Conservation (phyloP, 2,329 filamentous ascomycete species). For the Pyrenophora tritici-repentis region DNA sequence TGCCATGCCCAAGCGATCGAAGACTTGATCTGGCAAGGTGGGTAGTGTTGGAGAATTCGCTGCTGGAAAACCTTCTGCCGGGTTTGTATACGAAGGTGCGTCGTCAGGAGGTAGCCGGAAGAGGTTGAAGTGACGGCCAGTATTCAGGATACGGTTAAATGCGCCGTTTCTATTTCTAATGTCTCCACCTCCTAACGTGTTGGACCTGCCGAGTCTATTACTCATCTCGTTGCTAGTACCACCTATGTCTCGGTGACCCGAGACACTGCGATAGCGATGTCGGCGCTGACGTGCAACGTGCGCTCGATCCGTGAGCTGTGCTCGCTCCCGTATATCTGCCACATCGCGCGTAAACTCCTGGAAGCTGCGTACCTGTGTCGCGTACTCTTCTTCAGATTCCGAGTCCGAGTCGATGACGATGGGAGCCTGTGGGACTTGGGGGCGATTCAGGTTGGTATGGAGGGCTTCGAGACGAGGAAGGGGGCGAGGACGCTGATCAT, state of each 20-base stretch:
- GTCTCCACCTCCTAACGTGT: not conserved
- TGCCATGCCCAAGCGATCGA: not conserved
- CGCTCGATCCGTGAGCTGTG: slow-evolving; percentile 13
- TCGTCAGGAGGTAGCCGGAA: not conserved
- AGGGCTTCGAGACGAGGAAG: too few relatives aligned
- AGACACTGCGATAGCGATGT: not conserved
- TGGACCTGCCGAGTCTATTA: not conserved
- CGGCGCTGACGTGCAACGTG: not conserved
- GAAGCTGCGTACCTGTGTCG: slow-evolving; percentile 9
- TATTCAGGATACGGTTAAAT: not conserved
- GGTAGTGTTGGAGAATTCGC: not conserved
- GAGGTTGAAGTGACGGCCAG: not conserved
- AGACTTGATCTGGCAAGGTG: too few relatives aligned
- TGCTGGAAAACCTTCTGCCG: too few relatives aligned
- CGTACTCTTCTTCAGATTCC: slow-evolving; percentile 8
- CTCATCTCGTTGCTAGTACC: not conserved
- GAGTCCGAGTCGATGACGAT: slow-evolving; percentile 11
- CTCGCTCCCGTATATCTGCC: slow-evolving; percentile 13
- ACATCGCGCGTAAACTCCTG: slow-evolving; percentile 12
- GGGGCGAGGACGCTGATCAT: too few relatives aligned
- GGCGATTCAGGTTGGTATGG: too few relatives aligned
- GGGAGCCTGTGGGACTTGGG: too few relatives aligned
- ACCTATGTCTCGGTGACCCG: not conserved
- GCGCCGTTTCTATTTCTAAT: not conserved
- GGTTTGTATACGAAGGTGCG: not conserved